phyloP scores from a whole-genome alignment of 2,329 filamentous ascomycete genomes.

The Dactylonectria estremocensis region DNA sequence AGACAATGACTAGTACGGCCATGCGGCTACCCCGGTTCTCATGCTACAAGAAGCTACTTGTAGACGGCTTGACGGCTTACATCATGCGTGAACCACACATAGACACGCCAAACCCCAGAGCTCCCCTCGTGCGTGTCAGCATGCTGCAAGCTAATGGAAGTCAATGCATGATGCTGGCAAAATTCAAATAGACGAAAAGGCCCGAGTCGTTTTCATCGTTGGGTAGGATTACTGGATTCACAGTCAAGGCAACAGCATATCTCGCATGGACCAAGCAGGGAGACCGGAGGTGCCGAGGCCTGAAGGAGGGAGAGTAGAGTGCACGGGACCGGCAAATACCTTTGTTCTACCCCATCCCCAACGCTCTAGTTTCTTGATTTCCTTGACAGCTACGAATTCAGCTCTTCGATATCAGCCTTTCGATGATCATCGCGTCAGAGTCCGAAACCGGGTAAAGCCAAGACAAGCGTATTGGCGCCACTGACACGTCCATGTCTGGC shows the following conservation, averaged over 20 bases:
- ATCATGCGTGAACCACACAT: background rate
- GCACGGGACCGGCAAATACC: background rate
- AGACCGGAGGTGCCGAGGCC: conserved; percentile 10
- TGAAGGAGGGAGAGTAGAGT: too few species aligned
- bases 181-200: background rate
- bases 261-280: background rate
- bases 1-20: background rate
- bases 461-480: conserved; percentile 30
- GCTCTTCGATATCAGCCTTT: background rate
- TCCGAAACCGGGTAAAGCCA: conserved; percentile 18
- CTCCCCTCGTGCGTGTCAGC: background rate
- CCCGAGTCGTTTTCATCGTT: conserved; percentile 1
- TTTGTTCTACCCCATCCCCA: too few species aligned
- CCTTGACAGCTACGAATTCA: background rate
- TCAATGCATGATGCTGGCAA: background rate
- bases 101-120: background rate
- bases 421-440: background rate
- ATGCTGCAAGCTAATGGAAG: background rate
- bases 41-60: background rate
- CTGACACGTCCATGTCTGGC: conserved; percentile 39
- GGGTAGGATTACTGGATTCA: background rate
- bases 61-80: background rate
- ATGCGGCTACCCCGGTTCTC: background rate
- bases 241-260: conserved; percentile 8
- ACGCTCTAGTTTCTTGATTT: background rate